Conservation (phyloP, 2,329 filamentous ascomycete species). For the Colletotrichum sp. region DNA sequence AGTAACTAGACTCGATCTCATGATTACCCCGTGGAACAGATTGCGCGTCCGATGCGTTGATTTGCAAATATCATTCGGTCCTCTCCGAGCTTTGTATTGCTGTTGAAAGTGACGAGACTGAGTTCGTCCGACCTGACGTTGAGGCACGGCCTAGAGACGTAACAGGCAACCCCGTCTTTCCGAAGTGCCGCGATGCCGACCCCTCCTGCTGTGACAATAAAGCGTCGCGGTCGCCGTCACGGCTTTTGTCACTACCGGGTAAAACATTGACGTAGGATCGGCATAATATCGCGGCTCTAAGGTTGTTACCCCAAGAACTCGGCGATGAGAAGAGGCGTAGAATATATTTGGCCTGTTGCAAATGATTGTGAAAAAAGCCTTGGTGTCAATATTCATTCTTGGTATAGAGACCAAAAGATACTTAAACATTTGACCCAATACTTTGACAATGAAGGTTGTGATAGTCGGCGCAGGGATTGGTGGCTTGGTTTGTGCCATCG, state of each 20-base stretch:
- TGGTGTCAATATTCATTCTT: not conserved
- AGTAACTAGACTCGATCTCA: not conserved
- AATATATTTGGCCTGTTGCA: not conserved
- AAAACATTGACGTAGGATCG: not conserved
- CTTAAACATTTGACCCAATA: not conserved
- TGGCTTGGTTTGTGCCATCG: not conserved
- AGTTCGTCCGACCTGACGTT: not conserved
- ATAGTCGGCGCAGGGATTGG: not conserved
- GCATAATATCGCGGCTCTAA: not conserved
- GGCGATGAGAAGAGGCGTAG: not conserved
- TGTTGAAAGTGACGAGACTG: not conserved
- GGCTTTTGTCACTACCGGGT: not conserved
- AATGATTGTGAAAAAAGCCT: not conserved
- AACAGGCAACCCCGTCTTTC: not conserved
- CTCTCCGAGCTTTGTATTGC: not conserved
- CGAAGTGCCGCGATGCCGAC: not conserved
- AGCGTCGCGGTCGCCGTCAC: not conserved
- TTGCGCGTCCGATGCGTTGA: not conserved
- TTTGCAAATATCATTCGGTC: not conserved
- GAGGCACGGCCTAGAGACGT: not conserved
- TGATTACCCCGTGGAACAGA: not conserved
- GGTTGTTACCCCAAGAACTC: not conserved
- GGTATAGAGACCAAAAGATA: not conserved
- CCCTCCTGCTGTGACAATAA: not conserved
- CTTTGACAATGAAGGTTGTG: not conserved